phyloP scores from a whole-genome alignment of 2,329 filamentous ascomycete genomes.

The Xylaria sp. region DNA sequence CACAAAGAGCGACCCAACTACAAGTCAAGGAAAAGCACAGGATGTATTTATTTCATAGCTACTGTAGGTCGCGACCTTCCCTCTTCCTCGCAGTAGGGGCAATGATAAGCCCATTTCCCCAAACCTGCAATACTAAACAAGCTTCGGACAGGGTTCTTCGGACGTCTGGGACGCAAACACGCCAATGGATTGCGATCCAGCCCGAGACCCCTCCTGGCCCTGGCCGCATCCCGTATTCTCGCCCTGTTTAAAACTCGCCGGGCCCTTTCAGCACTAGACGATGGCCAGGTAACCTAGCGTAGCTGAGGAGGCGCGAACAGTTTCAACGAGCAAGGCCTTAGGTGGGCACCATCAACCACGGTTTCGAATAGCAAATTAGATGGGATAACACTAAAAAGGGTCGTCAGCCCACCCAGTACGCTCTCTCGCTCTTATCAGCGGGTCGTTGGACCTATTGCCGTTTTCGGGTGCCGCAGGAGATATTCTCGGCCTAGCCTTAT shows the following conservation, averaged over 20 bases:
- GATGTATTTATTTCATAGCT: neutral
- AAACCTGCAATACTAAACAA: constrained; percentile 8
- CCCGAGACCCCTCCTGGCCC: constrained; percentile 7
- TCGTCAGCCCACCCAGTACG: neutral
- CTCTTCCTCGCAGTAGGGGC: neutral
- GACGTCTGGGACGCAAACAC: neutral
- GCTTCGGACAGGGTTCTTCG: constrained; percentile 4
- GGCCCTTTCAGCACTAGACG: neutral
- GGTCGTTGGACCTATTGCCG: constrained; percentile 4
- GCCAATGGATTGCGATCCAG: constrained; percentile 2
- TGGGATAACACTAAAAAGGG: constrained; percentile 33
- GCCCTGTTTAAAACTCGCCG: neutral
- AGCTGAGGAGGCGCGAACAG: constrained; percentile 7
- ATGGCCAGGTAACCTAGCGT: too few species aligned
- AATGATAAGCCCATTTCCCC: constrained; percentile 13
- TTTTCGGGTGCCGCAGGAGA: constrained; percentile 7
- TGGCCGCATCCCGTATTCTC: neutral
- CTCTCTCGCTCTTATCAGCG: constrained; percentile 34
- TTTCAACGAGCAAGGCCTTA: constrained; percentile 8
- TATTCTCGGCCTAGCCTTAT: constrained; percentile 23
- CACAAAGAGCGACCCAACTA: neutral
- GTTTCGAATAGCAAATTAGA: constrained; percentile 31
- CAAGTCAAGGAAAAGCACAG: neutral
- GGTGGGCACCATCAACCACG: neutral
- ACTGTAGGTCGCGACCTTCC: neutral